Evolutionary conservation across 1,139 yeast species (phyloP).

Genomic region (Pichia terricola): DNA sequence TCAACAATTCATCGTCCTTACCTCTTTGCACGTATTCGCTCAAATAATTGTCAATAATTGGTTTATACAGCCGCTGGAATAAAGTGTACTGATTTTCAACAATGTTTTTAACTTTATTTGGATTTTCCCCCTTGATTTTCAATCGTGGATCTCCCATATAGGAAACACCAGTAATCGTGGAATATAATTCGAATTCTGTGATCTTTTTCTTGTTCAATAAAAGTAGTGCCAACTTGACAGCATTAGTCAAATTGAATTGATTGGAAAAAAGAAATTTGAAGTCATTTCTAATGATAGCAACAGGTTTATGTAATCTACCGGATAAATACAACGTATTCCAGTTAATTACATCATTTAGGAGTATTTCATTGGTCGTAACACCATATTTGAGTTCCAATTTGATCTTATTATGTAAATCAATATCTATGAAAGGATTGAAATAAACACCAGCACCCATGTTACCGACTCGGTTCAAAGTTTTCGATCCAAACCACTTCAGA

Average conservation of each 20-base stretch:
- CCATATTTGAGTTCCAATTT: constrained; percentile 72
- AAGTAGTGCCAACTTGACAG: constrained; percentile 64
- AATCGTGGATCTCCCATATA: constrained; percentile 89
- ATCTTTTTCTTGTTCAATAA: constrained; percentile 30
- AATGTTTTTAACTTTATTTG: constrained; percentile 76
- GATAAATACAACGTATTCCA: constrained; percentile 87
- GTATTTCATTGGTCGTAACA: constrained; percentile 52
- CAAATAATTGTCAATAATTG: constrained; percentile 43
- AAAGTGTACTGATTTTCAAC: constrained; percentile 64
- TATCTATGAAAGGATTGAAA: constrained; percentile 78
- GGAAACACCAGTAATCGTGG: constrained; percentile 69
- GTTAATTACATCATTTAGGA: constrained; percentile 59
- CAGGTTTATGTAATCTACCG: constrained; percentile 93
- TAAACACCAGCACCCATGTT: constrained; percentile 85
- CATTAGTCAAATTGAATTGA: constrained; percentile 70
- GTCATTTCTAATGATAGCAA: constrained; percentile 59
- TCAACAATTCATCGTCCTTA: constrained; percentile 10
- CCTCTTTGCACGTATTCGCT: constrained; percentile 22
- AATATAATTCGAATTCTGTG: constrained; percentile 59
- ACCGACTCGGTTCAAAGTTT: constrained; percentile 50
- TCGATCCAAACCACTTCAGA: constrained; percentile 50
- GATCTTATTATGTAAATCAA: constrained; percentile 26
- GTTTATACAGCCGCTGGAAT: constrained; percentile 65
- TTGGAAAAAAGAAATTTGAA: constrained; percentile 54
- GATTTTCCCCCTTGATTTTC: constrained; percentile 84